Percentiles rank a stretch among this genome's conserved stretches.
These are phyloP conservation scores for Gryganskiella cystojenkinii DNA, from an alignment of 192 early-diverging fungal species.

Conservation along the genomic window DNA sequence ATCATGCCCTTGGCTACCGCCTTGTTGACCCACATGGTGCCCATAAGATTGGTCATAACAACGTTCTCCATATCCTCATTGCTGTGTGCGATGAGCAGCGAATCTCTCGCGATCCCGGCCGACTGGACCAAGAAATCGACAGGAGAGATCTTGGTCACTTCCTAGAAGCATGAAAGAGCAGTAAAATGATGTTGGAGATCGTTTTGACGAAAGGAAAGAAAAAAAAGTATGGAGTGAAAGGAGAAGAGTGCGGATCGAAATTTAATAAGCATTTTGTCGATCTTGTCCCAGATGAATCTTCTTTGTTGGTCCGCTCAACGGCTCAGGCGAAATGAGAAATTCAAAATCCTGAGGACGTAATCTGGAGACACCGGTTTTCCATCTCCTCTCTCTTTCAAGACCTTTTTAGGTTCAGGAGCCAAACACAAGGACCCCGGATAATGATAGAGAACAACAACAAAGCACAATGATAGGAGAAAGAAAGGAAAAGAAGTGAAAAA, in stretches of 20 bases:
- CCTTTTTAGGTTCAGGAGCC: too few species aligned
- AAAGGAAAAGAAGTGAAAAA: neutral
- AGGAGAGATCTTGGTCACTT: constrained; percentile 25
- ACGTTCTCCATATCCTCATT: constrained; percentile 60
- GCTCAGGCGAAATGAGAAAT: too few species aligned
- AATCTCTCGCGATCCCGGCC: constrained; percentile 69
- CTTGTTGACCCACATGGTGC: constrained; percentile 72
- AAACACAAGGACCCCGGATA: too few species aligned
- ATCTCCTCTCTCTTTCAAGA: too few species aligned
- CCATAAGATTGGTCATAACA: constrained; percentile 76
- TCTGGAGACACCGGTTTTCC: too few species aligned
- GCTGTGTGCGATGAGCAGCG: constrained; percentile 59
- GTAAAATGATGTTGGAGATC: too few species aligned
- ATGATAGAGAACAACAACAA: too few species aligned
- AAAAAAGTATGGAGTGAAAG: neutral
- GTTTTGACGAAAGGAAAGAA: constrained; percentile 1
- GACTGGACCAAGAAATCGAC: constrained; percentile 62
- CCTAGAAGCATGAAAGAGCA: constrained; percentile 17
- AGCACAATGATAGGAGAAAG: neutral
- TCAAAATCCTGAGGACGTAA: too few species aligned
- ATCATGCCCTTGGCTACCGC: constrained; percentile 69
- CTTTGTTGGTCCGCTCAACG: too few species aligned
- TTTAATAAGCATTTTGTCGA: neutral
- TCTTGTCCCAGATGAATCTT: too few species aligned
- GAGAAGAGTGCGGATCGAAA: constrained; percentile 18